A percentile compares a stretch with the other conserved stretches of the same genome.
Conservation (phyloP, 177 flowering plant species). For the Telopea speciosissima region DNA sequence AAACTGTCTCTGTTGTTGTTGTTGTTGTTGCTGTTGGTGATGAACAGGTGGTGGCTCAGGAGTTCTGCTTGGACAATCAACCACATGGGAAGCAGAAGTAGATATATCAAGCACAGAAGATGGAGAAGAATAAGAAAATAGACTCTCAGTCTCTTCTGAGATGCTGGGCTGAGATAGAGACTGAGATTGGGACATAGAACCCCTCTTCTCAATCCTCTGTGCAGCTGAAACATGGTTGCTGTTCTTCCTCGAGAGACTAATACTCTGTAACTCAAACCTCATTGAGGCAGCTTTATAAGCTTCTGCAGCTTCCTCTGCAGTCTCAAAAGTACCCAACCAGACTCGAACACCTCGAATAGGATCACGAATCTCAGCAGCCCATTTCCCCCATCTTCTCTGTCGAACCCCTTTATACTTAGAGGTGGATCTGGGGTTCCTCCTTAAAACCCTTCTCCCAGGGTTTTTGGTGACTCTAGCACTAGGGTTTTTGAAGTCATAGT, state of each 20-base stretch:
- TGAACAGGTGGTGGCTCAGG: slow-evolving; percentile 7
- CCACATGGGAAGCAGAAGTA: slow-evolving; percentile 13
- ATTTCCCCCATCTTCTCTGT: slow-evolving; percentile 86
- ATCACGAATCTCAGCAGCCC: slow-evolving; percentile 94
- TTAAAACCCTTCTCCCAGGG: slow-evolving; percentile 19
- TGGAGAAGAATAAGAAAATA: slow-evolving; percentile 37
- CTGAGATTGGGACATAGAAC: slow-evolving; percentile 5
- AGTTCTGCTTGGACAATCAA: neutral
- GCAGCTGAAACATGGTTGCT: slow-evolving; percentile 2
- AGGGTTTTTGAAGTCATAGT: slow-evolving; percentile 25
- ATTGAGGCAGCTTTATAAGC: slow-evolving; percentile 49
- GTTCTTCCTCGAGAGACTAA: slow-evolving; percentile 7
- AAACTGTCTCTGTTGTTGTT: neutral
- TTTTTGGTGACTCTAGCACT: slow-evolving; percentile 1
- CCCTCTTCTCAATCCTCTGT: neutral
- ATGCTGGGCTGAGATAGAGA: slow-evolving; percentile 8
- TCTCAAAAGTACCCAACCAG: slow-evolving; percentile 84
- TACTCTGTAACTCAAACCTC: slow-evolving; percentile 34
- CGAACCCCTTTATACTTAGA: slow-evolving; percentile 62
- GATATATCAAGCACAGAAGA: slow-evolving; percentile 39
- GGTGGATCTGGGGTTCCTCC: neutral
- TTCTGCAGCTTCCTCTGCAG: slow-evolving; percentile 66
- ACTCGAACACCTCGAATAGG: slow-evolving; percentile 48
- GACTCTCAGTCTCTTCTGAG: slow-evolving; percentile 33
- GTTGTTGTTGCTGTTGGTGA: neutral